phyloP scores from a whole-genome alignment of 768 basidiomycete species.

The Boletus insuetus region DNA sequence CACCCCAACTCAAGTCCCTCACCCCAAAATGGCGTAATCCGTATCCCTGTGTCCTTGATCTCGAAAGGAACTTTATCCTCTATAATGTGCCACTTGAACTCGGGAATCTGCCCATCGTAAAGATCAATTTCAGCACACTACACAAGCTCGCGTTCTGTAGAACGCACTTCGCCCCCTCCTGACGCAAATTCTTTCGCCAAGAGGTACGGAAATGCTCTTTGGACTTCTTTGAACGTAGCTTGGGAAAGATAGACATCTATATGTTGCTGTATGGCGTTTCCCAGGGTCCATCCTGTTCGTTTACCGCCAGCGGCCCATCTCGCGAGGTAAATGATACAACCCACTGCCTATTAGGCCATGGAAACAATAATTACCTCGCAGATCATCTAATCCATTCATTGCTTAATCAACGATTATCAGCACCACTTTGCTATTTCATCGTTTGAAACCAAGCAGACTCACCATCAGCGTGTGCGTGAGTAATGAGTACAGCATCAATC shows the following conservation, averaged over 20 bases:
- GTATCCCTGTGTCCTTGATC: conserved; percentile 60
- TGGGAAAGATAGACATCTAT: conserved; percentile 75
- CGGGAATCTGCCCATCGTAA: conserved; percentile 56
- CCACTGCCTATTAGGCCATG: background rate
- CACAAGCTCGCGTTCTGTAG: background rate
- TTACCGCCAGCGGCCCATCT: background rate
- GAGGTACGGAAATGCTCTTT: conserved; percentile 78
- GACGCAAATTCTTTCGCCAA: conserved; percentile 72
- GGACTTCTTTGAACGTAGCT: conserved; percentile 63
- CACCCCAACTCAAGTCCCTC: conserved; percentile 14
- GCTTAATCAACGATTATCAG: conserved; percentile 39
- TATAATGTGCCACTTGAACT: conserved; percentile 81
- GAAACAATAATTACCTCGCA: conserved; percentile 54
- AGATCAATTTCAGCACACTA: background rate
- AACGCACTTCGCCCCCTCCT: conserved; percentile 72
- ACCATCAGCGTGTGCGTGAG: conserved; percentile 87
- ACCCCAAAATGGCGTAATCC: conserved; percentile 67
- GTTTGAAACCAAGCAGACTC: conserved; percentile 1
- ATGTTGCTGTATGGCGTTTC: conserved; percentile 58
- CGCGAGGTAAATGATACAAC: background rate
- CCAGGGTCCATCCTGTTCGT: conserved; percentile 68
- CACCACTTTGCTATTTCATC: background rate
- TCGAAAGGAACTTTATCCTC: conserved; percentile 66
- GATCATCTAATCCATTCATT: conserved; percentile 88
- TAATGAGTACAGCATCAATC: conserved; percentile 76